Evolutionary conservation across 2,329 filamentous ascomycete genomes (phyloP), one percentile per base, ranked within the genome.

Genomic region (Colletotrichum incanum): DNA sequence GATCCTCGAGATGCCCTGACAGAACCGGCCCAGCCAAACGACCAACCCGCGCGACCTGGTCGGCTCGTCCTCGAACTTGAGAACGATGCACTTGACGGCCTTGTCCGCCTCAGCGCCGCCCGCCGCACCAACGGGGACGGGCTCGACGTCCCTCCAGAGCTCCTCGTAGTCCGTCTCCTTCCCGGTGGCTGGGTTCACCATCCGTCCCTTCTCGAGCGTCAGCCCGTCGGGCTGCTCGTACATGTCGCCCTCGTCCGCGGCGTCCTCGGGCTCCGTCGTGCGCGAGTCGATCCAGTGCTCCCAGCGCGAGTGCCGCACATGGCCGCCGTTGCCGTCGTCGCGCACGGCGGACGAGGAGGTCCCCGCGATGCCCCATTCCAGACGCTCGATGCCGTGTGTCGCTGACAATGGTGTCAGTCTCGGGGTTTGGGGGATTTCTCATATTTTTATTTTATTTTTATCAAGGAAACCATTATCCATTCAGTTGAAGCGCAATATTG

Each of bases 361-460:
- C 2, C 91, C 91, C 0, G 88, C 89, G 74, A 93, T 91, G 5
- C 87, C 91, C 92, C 92, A 93, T 75, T 93, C 90, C 2, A 93
- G 83, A 0, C 82, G 76, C 23, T 79, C 65, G 41, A 14, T 67
- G 47, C 6, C 73, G 65, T 34, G 72, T 49, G 43, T 37, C 39
- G 52, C 58, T 8, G 47, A 0, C 1, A 50, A 41, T 41, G 47
- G 6, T 3, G 34, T 77, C 8, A 74, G 50, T 70, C 2, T 18
- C 12, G 16, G n/a, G 12, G n/a, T 14, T n/a, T n/a, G n/a, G n/a
- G n/a, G n/a, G n/a, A n/a, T n/a, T n/a, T n/a, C n/a, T n/a, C n/a
- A n/a, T n/a, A n/a, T n/a, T n/a, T n/a, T n/a, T n/a, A n/a, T n/a
- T n/a, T n/a, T n/a, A n/a, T n/a, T n/a, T n/a, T n/a, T n/a, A n/a